phyloP scores from a whole-genome alignment of 495 filamentous ascomycete genomes.

The Cenococcum geophilum region DNA sequence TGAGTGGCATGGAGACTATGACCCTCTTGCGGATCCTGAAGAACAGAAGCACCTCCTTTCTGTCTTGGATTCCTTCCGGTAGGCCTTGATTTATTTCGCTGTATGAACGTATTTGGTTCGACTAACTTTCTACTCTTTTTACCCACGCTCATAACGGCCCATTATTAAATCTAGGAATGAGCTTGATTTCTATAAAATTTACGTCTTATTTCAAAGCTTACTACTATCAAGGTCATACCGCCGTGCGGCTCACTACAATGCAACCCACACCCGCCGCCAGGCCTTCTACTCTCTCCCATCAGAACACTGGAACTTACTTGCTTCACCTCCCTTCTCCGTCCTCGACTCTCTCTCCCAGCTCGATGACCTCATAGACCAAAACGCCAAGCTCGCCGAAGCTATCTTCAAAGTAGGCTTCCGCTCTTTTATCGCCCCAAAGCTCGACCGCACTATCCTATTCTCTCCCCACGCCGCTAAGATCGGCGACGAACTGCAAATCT shows the following conservation, averaged over 20 bases:
- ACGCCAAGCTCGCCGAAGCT: constrained; percentile 72
- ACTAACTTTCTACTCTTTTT: constrained; percentile 1
- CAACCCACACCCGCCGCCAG: constrained; percentile 81
- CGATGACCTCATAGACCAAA: constrained; percentile 78
- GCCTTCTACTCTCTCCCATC: constrained; percentile 87
- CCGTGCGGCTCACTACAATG: constrained; percentile 72
- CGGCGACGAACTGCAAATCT: constrained; percentile 20
- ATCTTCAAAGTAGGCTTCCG: constrained; percentile 63
- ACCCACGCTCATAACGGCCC: background rate
- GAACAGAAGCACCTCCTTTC: constrained; percentile 70
- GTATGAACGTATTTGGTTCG: too few species aligned
- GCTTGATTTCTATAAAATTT: background rate
- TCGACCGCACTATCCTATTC: constrained; percentile 22
- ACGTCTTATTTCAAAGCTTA: too few species aligned
- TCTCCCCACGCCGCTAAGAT: constrained; percentile 9
- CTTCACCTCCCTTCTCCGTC: constrained; percentile 72
- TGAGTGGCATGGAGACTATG: constrained; percentile 36
- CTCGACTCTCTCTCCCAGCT: constrained; percentile 67
- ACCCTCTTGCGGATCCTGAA: constrained; percentile 62
- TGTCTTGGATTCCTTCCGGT: constrained; percentile 82
- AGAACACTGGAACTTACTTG: constrained; percentile 72
- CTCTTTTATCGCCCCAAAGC: constrained; percentile 50
- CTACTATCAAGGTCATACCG: constrained; percentile 50
- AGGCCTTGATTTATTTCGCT: constrained; percentile 37
- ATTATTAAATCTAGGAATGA: background rate